These are phyloP conservation scores for Xylaria curta DNA, from an alignment of 495 filamentous ascomycete genomes.

Conservation along the genomic window DNA sequence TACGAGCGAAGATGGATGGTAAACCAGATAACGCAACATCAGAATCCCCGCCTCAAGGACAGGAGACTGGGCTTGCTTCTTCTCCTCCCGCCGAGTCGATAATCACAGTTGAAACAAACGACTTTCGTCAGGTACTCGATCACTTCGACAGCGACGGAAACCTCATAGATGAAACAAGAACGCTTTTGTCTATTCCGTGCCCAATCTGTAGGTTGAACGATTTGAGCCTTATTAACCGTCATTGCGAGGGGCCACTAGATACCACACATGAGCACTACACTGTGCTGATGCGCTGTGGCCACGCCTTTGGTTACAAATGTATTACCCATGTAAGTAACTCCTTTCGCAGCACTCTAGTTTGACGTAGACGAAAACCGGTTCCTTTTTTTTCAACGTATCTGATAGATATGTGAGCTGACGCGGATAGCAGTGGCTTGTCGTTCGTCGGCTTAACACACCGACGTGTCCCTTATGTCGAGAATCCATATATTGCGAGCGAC, in stretches of 20 bases:
- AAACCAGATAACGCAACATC: neutral
- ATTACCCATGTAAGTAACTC: neutral
- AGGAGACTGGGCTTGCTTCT: neutral
- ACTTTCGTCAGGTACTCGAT: conserved; percentile 27
- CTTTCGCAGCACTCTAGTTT: neutral
- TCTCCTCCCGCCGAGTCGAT: neutral
- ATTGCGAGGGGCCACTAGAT: conserved; percentile 5
- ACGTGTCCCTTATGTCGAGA: neutral
- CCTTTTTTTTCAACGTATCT: neutral
- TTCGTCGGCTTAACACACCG: neutral
- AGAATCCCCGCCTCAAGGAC: neutral
- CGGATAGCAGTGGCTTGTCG: neutral
- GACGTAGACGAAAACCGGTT: neutral
- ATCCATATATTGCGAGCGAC: neutral
- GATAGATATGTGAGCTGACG: neutral
- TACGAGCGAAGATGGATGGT: neutral
- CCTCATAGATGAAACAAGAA: conserved; percentile 1
- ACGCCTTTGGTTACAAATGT: conserved; percentile 25
- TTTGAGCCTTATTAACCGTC: conserved; percentile 20
- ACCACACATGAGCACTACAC: conserved; percentile 25
- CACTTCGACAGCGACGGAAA: conserved; percentile 28
- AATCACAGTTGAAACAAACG: neutral
- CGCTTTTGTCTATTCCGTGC: conserved; percentile 27
- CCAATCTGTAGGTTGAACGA: conserved; percentile 11
- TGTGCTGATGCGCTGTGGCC: conserved; percentile 29